Conservation (phyloP, 495 filamentous ascomycete species). For the Trichoderma reesei region DNA sequence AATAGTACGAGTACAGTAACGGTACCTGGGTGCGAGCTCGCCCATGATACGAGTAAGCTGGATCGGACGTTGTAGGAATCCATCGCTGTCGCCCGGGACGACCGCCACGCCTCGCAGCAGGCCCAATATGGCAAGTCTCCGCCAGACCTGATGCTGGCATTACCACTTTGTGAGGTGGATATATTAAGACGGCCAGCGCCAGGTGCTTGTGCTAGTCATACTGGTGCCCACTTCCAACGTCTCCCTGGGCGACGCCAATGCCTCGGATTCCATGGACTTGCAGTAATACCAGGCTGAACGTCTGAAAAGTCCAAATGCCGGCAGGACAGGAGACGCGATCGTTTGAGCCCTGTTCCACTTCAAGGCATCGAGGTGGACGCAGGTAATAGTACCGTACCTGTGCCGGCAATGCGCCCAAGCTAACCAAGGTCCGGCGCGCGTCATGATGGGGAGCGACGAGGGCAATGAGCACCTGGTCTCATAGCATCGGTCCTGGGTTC, state of each 20-base stretch:
- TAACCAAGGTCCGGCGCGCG: neutral
- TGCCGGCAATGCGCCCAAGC: neutral
- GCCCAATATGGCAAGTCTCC: constrained; percentile 1
- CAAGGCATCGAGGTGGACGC: no score
- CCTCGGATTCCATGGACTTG: no score
- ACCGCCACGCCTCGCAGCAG: neutral
- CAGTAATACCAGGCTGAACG: no score
- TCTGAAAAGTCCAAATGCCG: no score
- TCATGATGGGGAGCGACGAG: neutral
- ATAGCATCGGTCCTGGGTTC: neutral
- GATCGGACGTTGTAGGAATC: constrained; percentile 4
- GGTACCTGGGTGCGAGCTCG: no score
- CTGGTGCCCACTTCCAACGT: neutral
- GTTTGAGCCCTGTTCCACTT: no score
- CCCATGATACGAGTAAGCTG: neutral
- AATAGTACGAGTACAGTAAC: no score
- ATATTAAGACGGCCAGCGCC: neutral
- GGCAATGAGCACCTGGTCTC: constrained; percentile 1
- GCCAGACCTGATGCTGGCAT: neutral
- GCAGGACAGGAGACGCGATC: no score
- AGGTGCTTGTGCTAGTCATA: no score
- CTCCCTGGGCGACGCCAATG: neutral
- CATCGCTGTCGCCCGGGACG: neutral
- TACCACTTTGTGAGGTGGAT: neutral
- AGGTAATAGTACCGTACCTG: no score